Conservation (phyloP, 495 filamentous ascomycete species). For the Rhypophila decipiens region DNA sequence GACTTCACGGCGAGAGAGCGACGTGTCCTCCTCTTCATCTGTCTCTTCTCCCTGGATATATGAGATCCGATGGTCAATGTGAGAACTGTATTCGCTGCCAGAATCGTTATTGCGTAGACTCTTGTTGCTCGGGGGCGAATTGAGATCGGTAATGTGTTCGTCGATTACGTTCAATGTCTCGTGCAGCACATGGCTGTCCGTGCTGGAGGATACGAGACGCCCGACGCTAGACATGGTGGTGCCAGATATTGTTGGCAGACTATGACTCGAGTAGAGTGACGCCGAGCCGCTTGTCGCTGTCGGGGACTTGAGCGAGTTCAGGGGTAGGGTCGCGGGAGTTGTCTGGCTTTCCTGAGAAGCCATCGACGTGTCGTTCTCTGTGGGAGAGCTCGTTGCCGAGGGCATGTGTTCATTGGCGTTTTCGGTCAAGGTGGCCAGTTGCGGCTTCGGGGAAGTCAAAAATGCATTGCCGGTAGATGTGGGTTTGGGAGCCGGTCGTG, state of each 20-base stretch:
- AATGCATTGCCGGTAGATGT: constrained; percentile 15
- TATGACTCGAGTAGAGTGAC: constrained; percentile 12
- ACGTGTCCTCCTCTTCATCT: constrained; percentile 58
- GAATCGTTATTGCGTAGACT: constrained; percentile 62
- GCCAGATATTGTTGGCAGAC: constrained; percentile 12
- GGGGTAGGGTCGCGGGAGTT: constrained; percentile 29
- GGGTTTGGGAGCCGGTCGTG: constrained; percentile 42
- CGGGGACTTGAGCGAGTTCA: constrained; percentile 30
- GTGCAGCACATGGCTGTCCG: constrained; percentile 80
- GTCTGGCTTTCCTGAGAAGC: constrained; percentile 30
- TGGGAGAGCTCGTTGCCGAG: constrained; percentile 17
- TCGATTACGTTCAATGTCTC: constrained; percentile 96
- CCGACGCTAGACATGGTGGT: constrained; percentile 14
- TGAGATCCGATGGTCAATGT: constrained; percentile 68
- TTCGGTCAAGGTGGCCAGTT: constrained; percentile 27
- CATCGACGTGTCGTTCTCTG: constrained; percentile 34
- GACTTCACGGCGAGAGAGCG: constrained; percentile 58
- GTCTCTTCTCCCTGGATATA: constrained; percentile 88
- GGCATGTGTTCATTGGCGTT: constrained; percentile 18
- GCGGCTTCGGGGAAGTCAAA: constrained; percentile 18
- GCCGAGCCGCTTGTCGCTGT: constrained; percentile 10
- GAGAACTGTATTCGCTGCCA: constrained; percentile 81
- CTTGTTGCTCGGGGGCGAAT: constrained; percentile 55
- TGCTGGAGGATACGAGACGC: constrained; percentile 30
- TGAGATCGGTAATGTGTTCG: constrained; percentile 94